Evolutionary conservation across 176 grass and related monocot genomes (phyloP).

Genomic region (Triticum urartu): DNA sequence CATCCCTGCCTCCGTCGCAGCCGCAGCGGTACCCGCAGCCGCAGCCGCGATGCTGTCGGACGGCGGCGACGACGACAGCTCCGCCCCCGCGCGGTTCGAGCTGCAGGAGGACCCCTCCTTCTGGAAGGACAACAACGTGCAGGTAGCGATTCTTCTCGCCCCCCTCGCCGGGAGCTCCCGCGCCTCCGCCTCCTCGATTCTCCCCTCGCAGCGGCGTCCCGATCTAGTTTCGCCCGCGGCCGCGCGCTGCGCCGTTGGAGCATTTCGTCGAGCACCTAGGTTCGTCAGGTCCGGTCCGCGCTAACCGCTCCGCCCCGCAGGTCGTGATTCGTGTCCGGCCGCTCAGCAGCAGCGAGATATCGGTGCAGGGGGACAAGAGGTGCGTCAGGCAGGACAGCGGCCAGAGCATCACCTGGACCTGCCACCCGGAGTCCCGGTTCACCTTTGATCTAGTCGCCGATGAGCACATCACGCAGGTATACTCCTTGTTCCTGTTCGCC

Average conservation of each 20-base stretch:
- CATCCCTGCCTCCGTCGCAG: neutral
- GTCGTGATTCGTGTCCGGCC: slow-evolving; percentile 86
- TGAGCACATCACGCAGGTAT: slow-evolving; percentile 87
- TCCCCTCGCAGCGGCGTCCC: neutral
- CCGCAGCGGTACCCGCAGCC: neutral
- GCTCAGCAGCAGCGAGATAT: slow-evolving; percentile 74
- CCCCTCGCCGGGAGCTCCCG: neutral
- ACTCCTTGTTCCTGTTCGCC: neutral
- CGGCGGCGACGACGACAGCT: slow-evolving; percentile 29
- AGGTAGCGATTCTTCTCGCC: slow-evolving; percentile 39
- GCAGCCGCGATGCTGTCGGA: slow-evolving; percentile 30
- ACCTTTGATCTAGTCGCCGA: slow-evolving; percentile 95
- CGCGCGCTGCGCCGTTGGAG: neutral
- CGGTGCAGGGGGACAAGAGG: slow-evolving; percentile 63
- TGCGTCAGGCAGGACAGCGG: slow-evolving; percentile 79
- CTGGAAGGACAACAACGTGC: slow-evolving; percentile 97
- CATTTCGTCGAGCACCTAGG: slow-evolving; percentile 28
- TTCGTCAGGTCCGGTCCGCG: neutral
- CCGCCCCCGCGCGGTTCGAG: slow-evolving; percentile 50
- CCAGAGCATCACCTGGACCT: slow-evolving; percentile 81
- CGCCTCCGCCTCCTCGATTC: neutral
- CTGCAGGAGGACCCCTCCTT: slow-evolving; percentile 86
- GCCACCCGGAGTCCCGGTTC: slow-evolving; percentile 90
- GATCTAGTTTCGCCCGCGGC: neutral
- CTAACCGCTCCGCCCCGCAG: slow-evolving; percentile 33